Percentiles rank a stretch among this genome's conserved stretches.
Conservation (phyloP, 148 eudicot genomes). For the Talinum fruticosum region DNA sequence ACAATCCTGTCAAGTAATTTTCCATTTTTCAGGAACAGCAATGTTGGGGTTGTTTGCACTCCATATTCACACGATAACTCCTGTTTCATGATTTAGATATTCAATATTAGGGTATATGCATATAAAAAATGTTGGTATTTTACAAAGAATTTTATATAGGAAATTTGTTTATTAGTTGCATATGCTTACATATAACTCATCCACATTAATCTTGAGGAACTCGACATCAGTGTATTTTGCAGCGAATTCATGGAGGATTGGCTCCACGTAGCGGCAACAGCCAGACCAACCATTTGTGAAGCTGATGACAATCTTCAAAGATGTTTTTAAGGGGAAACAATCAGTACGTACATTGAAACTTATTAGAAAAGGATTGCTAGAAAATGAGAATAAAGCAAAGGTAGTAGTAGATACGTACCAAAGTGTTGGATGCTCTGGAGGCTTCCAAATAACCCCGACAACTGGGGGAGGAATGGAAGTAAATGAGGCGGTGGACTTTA, state of each 20-base stretch:
- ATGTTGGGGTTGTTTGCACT: slow-evolving; percentile 47
- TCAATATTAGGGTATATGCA: not conserved
- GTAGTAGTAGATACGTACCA: slow-evolving; percentile 37
- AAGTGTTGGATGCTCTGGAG: slow-evolving; percentile 48
- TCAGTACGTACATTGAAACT: too few relatives aligned
- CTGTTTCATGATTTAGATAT: slow-evolving; percentile 18
- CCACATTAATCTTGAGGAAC: slow-evolving; percentile 78
- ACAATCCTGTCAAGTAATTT: slow-evolving; percentile 43
- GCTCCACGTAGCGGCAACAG: slow-evolving; percentile 61
- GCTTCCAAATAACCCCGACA: slow-evolving; percentile 50
- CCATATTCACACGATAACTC: slow-evolving; percentile 45
- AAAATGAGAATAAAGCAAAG: not conserved
- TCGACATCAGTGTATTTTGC: slow-evolving; percentile 52
- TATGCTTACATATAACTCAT: slow-evolving; percentile 53
- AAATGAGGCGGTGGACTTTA: not conserved
- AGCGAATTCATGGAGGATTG: slow-evolving; percentile 51
- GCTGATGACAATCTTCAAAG: slow-evolving; percentile 31
- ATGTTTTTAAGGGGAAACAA: too few relatives aligned
- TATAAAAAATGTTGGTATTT: too few relatives aligned
- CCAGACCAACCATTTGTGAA: slow-evolving; percentile 49
- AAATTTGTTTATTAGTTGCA: not conserved
- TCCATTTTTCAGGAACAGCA: slow-evolving; percentile 45
- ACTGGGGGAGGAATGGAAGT: slow-evolving; percentile 36
- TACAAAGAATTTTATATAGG: too few relatives aligned
- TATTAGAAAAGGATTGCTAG: not conserved